Conservation (phyloP, 2,329 filamentous ascomycete genomes). For the Hypoxylon sp. region DNA sequence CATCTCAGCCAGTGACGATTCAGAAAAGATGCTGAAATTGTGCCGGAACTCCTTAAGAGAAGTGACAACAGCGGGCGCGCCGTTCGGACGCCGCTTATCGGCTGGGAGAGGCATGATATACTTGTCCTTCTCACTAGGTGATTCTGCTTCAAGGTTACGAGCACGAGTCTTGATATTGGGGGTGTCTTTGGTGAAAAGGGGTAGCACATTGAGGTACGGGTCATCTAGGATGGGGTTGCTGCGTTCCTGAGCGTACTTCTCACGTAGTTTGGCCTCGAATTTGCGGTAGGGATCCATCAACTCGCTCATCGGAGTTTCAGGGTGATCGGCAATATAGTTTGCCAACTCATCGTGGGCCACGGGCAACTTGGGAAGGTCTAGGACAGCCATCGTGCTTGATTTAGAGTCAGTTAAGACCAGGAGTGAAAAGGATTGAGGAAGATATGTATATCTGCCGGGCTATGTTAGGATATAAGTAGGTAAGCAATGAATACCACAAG, state of each 20-base stretch:
- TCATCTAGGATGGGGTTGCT: conserved; percentile 70
- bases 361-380: conserved; percentile 62
- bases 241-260: conserved; percentile 78
- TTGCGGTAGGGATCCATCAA: conserved; percentile 76
- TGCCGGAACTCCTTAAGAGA: conserved; percentile 79
- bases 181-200: conserved; percentile 73
- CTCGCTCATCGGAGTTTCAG: conserved; percentile 67
- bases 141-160: conserved; percentile 70
- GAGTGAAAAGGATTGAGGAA: conserved; percentile 1
- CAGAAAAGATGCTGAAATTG: conserved; percentile 87
- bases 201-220: conserved; percentile 73
- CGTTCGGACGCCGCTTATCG: conserved; percentile 72
- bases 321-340: conserved; percentile 69
- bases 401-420: conserved; percentile 3
- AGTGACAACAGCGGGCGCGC: conserved; percentile 76
- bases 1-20: conserved; percentile 80
- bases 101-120: conserved; percentile 79
- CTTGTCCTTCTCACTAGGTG: conserved; percentile 70
- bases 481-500: not conserved
- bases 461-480: not conserved
- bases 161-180: conserved; percentile 72
- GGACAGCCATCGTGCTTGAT: conserved; percentile 55
- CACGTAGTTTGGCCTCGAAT: conserved; percentile 76
- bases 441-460: conserved; percentile 4
- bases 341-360: conserved; percentile 62